Evolutionary conservation across 169 alveolate species (phyloP).

Genomic region (Plasmodium sp.): DNA sequence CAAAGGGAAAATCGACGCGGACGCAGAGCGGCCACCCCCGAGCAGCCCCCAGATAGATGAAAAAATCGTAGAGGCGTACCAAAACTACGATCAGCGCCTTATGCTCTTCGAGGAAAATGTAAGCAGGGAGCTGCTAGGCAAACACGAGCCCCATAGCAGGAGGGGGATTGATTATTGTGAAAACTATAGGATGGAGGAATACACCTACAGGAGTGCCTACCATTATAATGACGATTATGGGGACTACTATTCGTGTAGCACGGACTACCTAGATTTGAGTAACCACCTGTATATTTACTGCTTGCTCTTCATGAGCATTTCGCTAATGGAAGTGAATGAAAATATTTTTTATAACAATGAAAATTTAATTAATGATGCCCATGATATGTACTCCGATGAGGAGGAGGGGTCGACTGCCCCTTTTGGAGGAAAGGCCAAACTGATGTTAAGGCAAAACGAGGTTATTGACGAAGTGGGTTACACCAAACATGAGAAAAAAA

Average conservation of each 20-base stretch:
- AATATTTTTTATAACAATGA: conserved; percentile 24
- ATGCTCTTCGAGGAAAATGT: conserved; percentile 24
- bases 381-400: neutral
- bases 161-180: conserved; percentile 3
- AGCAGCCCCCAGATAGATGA: neutral
- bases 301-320: conserved; percentile 50
- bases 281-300: conserved; percentile 63
- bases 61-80: neutral
- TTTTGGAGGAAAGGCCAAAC: neutral
- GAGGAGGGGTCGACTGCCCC: neutral
- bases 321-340: conserved; percentile 54
- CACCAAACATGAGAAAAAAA: neutral
- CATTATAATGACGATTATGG: conserved; percentile 23
- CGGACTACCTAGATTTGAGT: conserved; percentile 42
- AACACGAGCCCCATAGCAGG: conserved; percentile 2
- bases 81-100: conserved; percentile 18
- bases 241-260: conserved; percentile 7
- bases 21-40: neutral
- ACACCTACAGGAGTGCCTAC: neutral
- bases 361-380: conserved; percentile 8
- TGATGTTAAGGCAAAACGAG: neutral
- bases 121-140: conserved; percentile 27
- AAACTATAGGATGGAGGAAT: neutral
- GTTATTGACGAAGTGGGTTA: neutral
- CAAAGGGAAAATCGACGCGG: neutral